Base-by-base conservation (phyloP, 495 filamentous ascomycete genomes). In the Hypoxylon perforatum region DNA sequence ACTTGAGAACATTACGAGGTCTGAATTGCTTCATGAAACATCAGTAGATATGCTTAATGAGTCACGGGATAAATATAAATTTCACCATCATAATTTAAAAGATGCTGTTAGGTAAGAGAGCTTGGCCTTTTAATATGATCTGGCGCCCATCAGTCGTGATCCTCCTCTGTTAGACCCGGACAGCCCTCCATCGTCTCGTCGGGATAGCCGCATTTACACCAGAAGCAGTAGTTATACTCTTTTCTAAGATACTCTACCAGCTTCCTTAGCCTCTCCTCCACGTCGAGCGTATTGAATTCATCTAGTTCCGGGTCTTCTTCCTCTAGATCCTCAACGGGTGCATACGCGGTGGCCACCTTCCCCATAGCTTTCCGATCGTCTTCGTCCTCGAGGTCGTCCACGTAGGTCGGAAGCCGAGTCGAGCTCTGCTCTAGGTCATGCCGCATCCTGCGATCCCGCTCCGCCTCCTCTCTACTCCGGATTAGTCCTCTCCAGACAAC, bases 91-190 rank as follows among this genome's bases (percentile, higher is more conserved):
- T n/a, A n/a, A n/a, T n/a, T n/a, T n/a, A n/a, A n/a, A n/a, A n/a
- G n/a, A n/a, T n/a, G n/a, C n/a, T n/a, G n/a, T n/a, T n/a, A n/a
- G n/a, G n/a, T n/a, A n/a, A n/a, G n/a, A n/a, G n/a, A n/a, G n/a
- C n/a, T n/a, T n/a, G n/a, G n/a, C n/a, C n/a, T n/a, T n/a, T n/a
- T n/a, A n/a, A n/a, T n/a, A n/a, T n/a, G n/a, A n/a, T n/a, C n/a
- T n/a, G n/a, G n/a, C n/a, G n/a, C 18, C 38, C 17, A 19, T 55
- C 75, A 97, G 74, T 93, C 94, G 72, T 97, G 94, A 71, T 97
- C 93, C 71, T 97, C 94, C 78, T 97, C 96, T 4, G 89, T 92
- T 12, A 89, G 53, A 0, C 96, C 96, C 0, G 95, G 94, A 83
- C 95, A 99, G 0, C 91, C 93, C 4, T 95, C 91, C 88, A 97